Conservation (phyloP, 2,329 filamentous ascomycete genomes). For the Immersiporthe knoxdaviesiana region DNA sequence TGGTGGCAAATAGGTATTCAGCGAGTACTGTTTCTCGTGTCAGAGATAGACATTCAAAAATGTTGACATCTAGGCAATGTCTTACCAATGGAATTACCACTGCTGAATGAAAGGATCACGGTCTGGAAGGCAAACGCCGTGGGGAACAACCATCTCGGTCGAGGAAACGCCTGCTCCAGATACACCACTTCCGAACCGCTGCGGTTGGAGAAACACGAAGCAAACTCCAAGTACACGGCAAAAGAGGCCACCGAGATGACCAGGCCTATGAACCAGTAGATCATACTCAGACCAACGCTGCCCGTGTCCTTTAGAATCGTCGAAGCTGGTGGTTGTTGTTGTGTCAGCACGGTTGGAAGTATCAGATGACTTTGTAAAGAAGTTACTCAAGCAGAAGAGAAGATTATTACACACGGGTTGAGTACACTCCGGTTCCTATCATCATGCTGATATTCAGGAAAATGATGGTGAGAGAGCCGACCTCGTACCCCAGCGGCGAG, state of each 20-base stretch:
- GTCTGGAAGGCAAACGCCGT: slow-evolving; percentile 66
- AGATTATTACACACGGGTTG: slow-evolving; percentile 47
- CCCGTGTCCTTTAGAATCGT: slow-evolving; percentile 62
- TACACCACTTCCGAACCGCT: slow-evolving; percentile 70
- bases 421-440: slow-evolving; percentile 66
- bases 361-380: no score
- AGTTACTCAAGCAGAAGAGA: no score
- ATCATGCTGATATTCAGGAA: slow-evolving; percentile 63
- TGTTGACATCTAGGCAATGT: fast-evolving
- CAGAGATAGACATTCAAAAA: background rate
- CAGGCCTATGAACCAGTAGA: slow-evolving; percentile 65
- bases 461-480: slow-evolving; percentile 58
- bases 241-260: slow-evolving; percentile 60
- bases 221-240: slow-evolving; percentile 64
- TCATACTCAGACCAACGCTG: slow-evolving; percentile 63
- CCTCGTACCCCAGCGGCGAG: slow-evolving; percentile 64
- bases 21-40: slow-evolving; percentile 53
- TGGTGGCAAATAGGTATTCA: slow-evolving; percentile 64
- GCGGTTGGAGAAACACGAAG: slow-evolving; percentile 68
- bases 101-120: slow-evolving; percentile 67
- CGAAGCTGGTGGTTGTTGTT: slow-evolving; percentile 47
- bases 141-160: slow-evolving; percentile 66
- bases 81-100: slow-evolving; percentile 63
- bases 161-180: slow-evolving; percentile 68
- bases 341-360: slow-evolving; percentile 15